phyloP scores from a whole-genome alignment of 2,329 filamentous ascomycete species.

The Trichophyton benhamiae region DNA sequence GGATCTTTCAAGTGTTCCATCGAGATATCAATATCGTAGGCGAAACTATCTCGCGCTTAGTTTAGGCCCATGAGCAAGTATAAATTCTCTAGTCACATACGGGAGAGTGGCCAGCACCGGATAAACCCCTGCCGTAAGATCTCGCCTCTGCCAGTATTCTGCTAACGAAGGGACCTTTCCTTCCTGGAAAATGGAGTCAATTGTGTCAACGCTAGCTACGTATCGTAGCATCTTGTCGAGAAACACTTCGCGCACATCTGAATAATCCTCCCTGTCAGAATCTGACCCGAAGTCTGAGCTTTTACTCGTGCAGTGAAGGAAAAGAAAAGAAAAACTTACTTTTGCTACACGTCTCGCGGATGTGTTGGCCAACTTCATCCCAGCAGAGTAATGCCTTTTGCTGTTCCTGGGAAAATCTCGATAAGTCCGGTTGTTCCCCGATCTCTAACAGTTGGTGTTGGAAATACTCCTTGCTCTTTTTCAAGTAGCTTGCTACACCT shows the following conservation, averaged over 20 bases:
- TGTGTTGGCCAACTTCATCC: not conserved
- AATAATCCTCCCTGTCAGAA: not conserved
- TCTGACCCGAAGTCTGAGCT: not conserved
- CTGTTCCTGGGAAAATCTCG: not conserved
- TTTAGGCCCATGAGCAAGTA: not conserved
- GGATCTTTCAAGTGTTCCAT: not conserved
- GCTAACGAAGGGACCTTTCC: not conserved
- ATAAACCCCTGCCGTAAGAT: not conserved
- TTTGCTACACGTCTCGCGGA: not conserved
- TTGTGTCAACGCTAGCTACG: not conserved
- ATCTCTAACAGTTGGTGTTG: not conserved
- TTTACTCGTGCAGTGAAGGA: not conserved
- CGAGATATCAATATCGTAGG: not conserved
- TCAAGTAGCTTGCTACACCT: not conserved
- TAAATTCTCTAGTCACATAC: not conserved
- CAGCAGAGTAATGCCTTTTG: not conserved
- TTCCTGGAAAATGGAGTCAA: not conserved
- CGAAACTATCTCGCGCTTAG: not conserved
- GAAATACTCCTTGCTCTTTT: not conserved
- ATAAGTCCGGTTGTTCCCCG: not conserved
- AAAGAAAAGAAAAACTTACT: not conserved
- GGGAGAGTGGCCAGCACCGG: not conserved
- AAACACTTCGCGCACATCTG: not conserved
- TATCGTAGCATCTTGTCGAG: not conserved
- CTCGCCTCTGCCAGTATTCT: not conserved